phyloP scores from a whole-genome alignment of 495 filamentous ascomycete species.

The Delitschia confertaspora region DNA sequence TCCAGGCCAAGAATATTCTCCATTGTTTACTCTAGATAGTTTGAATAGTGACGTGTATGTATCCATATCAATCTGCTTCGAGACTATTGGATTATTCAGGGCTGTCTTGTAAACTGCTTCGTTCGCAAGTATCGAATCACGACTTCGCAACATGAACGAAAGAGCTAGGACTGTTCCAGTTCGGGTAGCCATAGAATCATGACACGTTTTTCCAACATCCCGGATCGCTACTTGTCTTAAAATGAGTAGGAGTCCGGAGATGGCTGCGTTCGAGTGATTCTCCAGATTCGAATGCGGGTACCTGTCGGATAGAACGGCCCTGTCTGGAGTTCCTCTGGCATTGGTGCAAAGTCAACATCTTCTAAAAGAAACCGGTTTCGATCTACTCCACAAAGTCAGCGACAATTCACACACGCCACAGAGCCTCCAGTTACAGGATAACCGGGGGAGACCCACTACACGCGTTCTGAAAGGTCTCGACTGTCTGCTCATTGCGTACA shows the following conservation, averaged over 20 bases:
- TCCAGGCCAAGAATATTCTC: no score
- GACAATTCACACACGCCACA: slow-evolving; percentile 1
- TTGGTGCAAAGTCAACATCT: slow-evolving; percentile 24
- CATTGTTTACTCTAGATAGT: no score
- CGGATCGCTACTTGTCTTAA: slow-evolving; percentile 3
- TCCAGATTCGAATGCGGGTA: slow-evolving; percentile 33
- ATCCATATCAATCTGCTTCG: no score
- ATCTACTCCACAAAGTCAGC: slow-evolving; percentile 27
- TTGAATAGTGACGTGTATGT: no score
- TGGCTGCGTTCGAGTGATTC: slow-evolving; percentile 15
- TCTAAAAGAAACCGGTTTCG: slow-evolving; percentile 24
- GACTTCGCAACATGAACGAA: no score
- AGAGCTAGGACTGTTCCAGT: no score
- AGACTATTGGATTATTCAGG: no score
- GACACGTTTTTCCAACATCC: background rate
- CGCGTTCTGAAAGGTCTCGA: slow-evolving; percentile 45
- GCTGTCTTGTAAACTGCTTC: no score
- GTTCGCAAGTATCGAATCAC: no score
- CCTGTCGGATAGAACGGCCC: slow-evolving; percentile 32
- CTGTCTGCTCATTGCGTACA: slow-evolving; percentile 55
- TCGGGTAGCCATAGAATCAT: no score
- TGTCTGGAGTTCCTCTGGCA: slow-evolving; percentile 21
- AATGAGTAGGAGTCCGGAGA: slow-evolving; percentile 9
- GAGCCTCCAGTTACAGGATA: background rate
- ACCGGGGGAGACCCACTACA: slow-evolving; percentile 43